Conservation (phyloP, 2,329 filamentous ascomycete species). For the Ceratocystis cacaofunesta region DNA sequence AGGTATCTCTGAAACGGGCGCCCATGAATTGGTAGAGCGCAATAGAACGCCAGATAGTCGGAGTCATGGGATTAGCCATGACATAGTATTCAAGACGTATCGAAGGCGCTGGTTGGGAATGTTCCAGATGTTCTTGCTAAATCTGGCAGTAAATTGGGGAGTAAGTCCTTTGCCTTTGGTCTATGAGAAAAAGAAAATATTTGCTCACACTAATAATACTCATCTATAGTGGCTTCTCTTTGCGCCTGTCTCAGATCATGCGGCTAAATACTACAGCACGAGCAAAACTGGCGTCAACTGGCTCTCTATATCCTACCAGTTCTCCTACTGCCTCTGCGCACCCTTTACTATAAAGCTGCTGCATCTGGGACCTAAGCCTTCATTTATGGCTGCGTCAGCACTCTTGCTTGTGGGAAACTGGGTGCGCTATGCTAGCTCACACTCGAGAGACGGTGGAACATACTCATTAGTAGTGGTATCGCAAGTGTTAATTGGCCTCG, state of each 20-base stretch:
- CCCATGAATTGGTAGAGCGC: not conserved
- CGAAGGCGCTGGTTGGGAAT: slow-evolving; percentile 83
- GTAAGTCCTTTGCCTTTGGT: slow-evolving; percentile 36
- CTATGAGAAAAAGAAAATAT: not conserved
- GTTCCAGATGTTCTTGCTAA: slow-evolving; percentile 68
- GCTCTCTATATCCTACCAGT: slow-evolving; percentile 77
- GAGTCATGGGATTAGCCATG: not conserved
- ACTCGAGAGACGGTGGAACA: slow-evolving; percentile 37
- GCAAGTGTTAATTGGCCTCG: slow-evolving; percentile 75
- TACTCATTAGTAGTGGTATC: slow-evolving; percentile 77
- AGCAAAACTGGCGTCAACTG: slow-evolving; percentile 73
- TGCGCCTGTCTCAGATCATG: slow-evolving; percentile 61
- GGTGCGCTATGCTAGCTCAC: slow-evolving; percentile 66
- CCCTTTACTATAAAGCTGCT: slow-evolving; percentile 64
- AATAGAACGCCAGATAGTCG: slow-evolving; percentile 10
- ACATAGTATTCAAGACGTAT: slow-evolving; percentile 38
- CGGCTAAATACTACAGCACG: slow-evolving; percentile 62
- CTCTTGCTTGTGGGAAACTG: slow-evolving; percentile 76
- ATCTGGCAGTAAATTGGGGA: slow-evolving; percentile 90
- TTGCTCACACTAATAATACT: slow-evolving; percentile 6
- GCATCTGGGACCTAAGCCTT: slow-evolving; percentile 62
- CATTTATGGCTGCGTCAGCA: slow-evolving; percentile 57
- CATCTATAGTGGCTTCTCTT: slow-evolving; percentile 70
- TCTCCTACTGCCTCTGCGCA: slow-evolving; percentile 60
- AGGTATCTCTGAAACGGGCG: not conserved